Base-by-base conservation (phyloP, 371 early-diverging fungal genomes). In the Actinomortierella wolfii region DNA sequence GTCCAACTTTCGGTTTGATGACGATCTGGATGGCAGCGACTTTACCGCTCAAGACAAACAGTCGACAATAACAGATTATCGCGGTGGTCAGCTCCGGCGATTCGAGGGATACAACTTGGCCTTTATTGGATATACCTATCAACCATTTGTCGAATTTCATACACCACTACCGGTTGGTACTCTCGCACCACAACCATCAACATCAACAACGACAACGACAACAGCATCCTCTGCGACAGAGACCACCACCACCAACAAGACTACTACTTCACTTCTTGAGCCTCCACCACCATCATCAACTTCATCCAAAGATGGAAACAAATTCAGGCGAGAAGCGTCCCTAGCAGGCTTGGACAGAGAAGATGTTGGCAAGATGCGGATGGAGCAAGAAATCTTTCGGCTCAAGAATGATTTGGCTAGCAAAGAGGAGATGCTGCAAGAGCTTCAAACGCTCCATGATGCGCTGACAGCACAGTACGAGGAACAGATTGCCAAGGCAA, bases 71-170 rank as follows among this genome's bases (percentile, higher is more conserved):
- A 67, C 63, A 57, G 65, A 81, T 66, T 76, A 76, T 65, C 76
- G 80, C 54, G 64, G 69, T 54, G 45, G 64, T 59, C 58, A 64
- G 49, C 49, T 65, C 63, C 57, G 78, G 61, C 41, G 88, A 54
- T 91, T 86, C 51, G 76, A 86, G 1, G 91, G 91, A 39, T 83
- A 85, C 67, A 88, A 91, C 55, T 80, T 93, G 13, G 91, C 93
- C 0, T 96, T 94, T 61, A 85, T 96, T 34, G 96, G 96, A 0
- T 96, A 91, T 61, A 91, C 90, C 0, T 92, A 87, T 54, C 73
- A 71, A 28, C 61, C 74, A 3, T 73, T 66, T 61, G 59, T 67
- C 26, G 64, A 64, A 7, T 68, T 68, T 51, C 51, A 49, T n/a
- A 25, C 20, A n/a, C 47, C 52, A 1, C 50, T 23, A 26, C 50